phyloP scores from a whole-genome alignment of 495 filamentous ascomycete species.

The Cercophora samala region DNA sequence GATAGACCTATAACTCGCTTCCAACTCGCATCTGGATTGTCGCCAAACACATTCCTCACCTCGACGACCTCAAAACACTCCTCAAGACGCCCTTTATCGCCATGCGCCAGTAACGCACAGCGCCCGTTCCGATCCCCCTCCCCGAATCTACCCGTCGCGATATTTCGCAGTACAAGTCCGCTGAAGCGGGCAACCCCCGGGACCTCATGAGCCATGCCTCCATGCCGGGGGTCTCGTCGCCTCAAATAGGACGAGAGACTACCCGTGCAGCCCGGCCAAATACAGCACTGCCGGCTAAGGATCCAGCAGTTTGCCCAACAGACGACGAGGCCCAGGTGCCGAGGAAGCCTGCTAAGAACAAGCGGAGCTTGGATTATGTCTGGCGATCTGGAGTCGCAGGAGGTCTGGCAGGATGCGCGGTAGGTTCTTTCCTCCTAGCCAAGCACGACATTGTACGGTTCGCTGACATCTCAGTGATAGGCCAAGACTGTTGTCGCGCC shows the following conservation, averaged over 20 bases:
- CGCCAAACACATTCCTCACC: background rate
- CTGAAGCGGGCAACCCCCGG: conserved; percentile 44
- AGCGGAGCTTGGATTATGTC: conserved; percentile 78
- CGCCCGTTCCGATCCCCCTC: conserved; percentile 1
- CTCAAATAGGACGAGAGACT: conserved; percentile 35
- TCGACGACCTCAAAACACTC: background rate
- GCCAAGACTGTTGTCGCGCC: conserved; percentile 95
- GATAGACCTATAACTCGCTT: background rate
- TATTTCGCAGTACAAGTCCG: conserved; percentile 20
- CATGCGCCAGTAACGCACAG: conserved; percentile 23
- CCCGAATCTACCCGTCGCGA: conserved; percentile 10
- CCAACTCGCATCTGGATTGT: background rate
- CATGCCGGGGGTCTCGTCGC: conserved; percentile 42
- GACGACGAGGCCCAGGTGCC: conserved; percentile 39
- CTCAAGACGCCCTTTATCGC: background rate
- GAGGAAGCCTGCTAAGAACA: conserved; percentile 44
- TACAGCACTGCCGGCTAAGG: conserved; percentile 17
- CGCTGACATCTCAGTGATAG: conserved; percentile 41
- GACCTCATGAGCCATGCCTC: conserved; percentile 49
- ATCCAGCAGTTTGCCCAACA: conserved; percentile 34
- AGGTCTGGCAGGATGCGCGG: conserved; percentile 82
- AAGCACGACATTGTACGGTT: background rate
- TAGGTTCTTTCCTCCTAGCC: conserved; percentile 40
- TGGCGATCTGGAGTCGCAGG: conserved; percentile 78
- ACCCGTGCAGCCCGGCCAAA: conserved; percentile 27